Base-by-base conservation (phyloP, 352 stramenopile species). In the Phytophthora nicotianae region DNA sequence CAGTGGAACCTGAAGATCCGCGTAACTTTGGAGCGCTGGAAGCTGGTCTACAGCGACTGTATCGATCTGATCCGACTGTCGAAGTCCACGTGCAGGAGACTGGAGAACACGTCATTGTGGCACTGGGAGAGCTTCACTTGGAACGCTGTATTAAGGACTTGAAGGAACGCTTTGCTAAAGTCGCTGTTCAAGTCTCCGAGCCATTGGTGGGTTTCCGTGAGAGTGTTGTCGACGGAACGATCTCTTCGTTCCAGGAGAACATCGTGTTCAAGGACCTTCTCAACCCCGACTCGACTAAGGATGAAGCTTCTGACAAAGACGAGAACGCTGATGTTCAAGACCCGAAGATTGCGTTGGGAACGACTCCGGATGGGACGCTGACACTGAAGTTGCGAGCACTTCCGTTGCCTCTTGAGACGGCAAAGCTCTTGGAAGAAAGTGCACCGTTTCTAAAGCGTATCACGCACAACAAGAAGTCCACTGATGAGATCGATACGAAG, bases 61-160 rank as follows among this genome's bases (percentile, higher is more conserved):
- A 98, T 67, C 89, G 93, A 21, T 95, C 89, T 2, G 93, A 98
- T 50, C 88, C 93, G 17, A 97, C 90, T 0, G 93, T 97, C n/a
- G 93, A 98, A 72, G 91, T 98, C 7, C 86, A 92, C 17, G 85
- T 97, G 0, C 85, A 95, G 62, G 83, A 95, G 49, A 95, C 83
- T 5, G 93, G 93, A 10, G 90, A 98, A 40, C 88, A 97, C 52
- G 89, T 97, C 4, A 86, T 98, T 53, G 81, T 91, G 37, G 92
- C 90, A 38, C 68, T 98, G 0, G 93, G 93, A 20, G 93, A 98
- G 48, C 77, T 98, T 9, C 93, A 98, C 52, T 57, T 98, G 20
- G 92, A 97, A 64, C 86, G 88, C 13, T 97, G 91, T 55, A 88
- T 98, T 26, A 97, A 97, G 60, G 89, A 97, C 45, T 55, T 97